Evolutionary conservation across 129 eudicot genomes (phyloP).

Genomic region (Silybum marianum): DNA sequence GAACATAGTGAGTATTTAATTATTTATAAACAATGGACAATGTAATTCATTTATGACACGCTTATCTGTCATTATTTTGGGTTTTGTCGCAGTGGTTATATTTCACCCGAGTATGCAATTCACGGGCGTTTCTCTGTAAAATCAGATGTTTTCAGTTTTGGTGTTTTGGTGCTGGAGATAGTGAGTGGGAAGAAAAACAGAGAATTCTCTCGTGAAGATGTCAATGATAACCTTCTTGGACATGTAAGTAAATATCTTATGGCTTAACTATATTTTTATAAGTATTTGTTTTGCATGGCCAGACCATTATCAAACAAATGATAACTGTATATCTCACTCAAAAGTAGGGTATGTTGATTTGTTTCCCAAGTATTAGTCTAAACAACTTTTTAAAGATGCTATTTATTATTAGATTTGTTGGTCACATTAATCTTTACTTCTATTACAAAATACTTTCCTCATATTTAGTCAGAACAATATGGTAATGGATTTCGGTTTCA

Average conservation of each 20-base stretch:
- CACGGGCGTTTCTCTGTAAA: conserved; percentile 41
- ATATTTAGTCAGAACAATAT: too few species aligned
- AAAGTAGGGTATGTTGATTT: too few species aligned
- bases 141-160: conserved; percentile 44
- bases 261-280: too few species aligned
- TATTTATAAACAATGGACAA: not conserved
- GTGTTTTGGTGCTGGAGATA: conserved; percentile 35
- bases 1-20: conserved; percentile 33
- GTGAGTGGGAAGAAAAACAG: conserved; percentile 42
- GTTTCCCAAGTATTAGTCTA: too few species aligned
- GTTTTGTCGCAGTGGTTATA: conserved; percentile 27
- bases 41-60: too few species aligned
- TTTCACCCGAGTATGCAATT: conserved; percentile 41
- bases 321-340: too few species aligned
- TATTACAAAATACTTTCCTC: too few species aligned
- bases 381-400: too few species aligned
- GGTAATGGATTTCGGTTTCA: not conserved
- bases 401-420: too few species aligned
- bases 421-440: too few species aligned
- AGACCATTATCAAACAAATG: too few species aligned
- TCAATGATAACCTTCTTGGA: conserved; percentile 37
- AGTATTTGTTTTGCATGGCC: too few species aligned
- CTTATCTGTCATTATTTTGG: not conserved
- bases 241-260: conserved; percentile 30
- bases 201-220: conserved; percentile 35